These are phyloP conservation scores for Teunomyces cretensis DNA, from an alignment of 805 yeast genomes.

Conservation along the genomic window DNA sequence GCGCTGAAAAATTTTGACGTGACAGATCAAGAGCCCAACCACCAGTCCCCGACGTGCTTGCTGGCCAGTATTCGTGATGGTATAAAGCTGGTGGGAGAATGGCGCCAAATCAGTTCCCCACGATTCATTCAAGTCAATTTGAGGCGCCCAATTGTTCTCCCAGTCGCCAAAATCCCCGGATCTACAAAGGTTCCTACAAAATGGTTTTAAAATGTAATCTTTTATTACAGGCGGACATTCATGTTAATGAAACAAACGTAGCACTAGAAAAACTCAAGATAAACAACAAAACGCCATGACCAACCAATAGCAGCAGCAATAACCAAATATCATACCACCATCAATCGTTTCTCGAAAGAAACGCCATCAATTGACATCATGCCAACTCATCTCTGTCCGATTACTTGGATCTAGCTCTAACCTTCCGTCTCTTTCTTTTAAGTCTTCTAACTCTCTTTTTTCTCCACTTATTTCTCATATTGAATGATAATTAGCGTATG, in stretches of 20 bases:
- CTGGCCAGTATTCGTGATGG: no score
- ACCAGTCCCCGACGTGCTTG: neutral
- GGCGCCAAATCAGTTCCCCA: neutral
- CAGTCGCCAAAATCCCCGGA: no score
- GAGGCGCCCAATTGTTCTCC: no score
- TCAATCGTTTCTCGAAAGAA: conserved; percentile 1
- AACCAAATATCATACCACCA: neutral
- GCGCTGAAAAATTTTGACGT: neutral
- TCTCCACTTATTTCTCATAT: conserved; percentile 98
- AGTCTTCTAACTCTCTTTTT: conserved; percentile 99
- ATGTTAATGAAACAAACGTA: conserved; percentile 5
- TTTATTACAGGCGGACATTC: conserved; percentile 14
- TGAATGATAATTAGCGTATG: conserved; percentile 32
- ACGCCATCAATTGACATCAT: conserved; percentile 2
- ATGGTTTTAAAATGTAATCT: neutral
- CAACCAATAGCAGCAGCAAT: conserved; percentile 7
- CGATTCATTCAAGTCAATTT: no score
- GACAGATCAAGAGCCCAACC: neutral
- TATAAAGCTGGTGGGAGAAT: neutral
- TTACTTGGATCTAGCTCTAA: conserved; percentile 99
- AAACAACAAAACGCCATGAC: conserved; percentile 3
- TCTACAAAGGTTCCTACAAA: neutral
- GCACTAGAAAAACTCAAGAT: conserved; percentile 6
- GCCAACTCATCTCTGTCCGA: conserved; percentile 40
- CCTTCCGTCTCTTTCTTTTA: conserved; percentile 99